Evolutionary conservation across 805 yeast genomes (phyloP).

Genomic region (Kazachstania bromeliacearum): DNA sequence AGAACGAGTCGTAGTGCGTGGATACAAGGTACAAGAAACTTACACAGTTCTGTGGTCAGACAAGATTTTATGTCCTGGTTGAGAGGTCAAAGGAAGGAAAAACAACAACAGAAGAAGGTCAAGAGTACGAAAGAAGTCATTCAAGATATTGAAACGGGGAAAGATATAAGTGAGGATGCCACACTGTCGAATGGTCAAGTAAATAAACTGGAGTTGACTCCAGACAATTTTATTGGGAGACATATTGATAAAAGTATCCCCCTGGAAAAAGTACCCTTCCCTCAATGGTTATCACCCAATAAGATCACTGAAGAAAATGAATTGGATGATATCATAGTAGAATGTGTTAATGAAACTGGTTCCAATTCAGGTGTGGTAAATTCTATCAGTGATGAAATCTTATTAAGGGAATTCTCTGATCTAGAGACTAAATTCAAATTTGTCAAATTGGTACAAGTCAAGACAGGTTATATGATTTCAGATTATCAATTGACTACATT

Average conservation of each 20-base stretch:
- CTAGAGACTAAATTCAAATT: constrained; percentile 31
- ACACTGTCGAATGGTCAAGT: neutral
- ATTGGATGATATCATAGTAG: constrained; percentile 20
- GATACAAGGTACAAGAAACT: too few relatives aligned
- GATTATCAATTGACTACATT: constrained; percentile 31
- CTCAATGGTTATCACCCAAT: constrained; percentile 27
- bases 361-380: constrained; percentile 3
- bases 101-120: constrained; percentile 5
- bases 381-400: constrained; percentile 13
- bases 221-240: constrained; percentile 25
- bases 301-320: constrained; percentile 21
- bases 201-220: constrained; percentile 18
- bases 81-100: constrained; percentile 24
- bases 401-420: constrained; percentile 24
- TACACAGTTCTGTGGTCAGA: constrained; percentile 1
- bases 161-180: constrained; percentile 23
- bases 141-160: constrained; percentile 30
- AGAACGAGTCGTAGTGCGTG: too few relatives aligned
- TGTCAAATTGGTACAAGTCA: constrained; percentile 28
- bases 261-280: constrained; percentile 22
- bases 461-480: constrained; percentile 32
- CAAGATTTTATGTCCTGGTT: constrained; percentile 34
- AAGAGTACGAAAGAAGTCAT: constrained; percentile 27
- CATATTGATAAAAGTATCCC: constrained; percentile 6
- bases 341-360: constrained; percentile 6